phyloP scores from a whole-genome alignment of 139 green algal species.

The Coccomyxa sp. region DNA sequence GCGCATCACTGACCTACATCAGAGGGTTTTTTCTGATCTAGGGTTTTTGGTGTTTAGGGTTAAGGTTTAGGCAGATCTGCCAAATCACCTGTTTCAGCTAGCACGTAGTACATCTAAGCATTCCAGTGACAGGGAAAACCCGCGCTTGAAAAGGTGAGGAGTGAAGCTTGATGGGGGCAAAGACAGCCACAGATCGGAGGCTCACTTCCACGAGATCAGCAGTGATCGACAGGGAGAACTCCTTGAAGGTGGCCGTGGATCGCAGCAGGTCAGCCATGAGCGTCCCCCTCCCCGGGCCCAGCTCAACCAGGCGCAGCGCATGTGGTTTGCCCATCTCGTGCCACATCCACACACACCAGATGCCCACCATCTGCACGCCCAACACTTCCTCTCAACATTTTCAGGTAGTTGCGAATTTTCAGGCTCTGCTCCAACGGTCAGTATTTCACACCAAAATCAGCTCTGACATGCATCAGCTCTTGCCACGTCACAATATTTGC shows the following conservation, averaged over 20 bases:
- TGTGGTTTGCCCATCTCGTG: conserved; percentile 71
- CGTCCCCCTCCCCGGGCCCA: conserved; percentile 90
- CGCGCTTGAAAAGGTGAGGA: no score
- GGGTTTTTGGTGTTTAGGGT: no score
- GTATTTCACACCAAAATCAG: neutral
- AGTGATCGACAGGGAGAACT: conserved; percentile 38
- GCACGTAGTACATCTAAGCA: no score
- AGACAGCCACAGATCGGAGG: no score
- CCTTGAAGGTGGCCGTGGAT: conserved; percentile 40
- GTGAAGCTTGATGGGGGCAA: no score
- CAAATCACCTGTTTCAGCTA: no score
- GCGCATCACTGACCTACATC: conserved; percentile 6
- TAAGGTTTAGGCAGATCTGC: no score
- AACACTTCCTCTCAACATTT: neutral
- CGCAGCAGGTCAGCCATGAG: conserved; percentile 94
- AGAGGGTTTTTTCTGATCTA: neutral
- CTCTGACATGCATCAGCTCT: neutral
- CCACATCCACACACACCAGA: conserved; percentile 88
- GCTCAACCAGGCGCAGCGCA: conserved; percentile 80
- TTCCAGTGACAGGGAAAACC: no score
- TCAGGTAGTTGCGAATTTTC: neutral
- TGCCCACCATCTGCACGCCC: conserved; percentile 79
- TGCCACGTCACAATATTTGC: no score
- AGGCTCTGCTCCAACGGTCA: no score
- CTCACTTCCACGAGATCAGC: conserved; percentile 83